Percentiles rank a stretch among this genome's conserved stretches.
phyloP scores from a whole-genome alignment of 2,329 filamentous ascomycete species.

The Elsinoe perseae region DNA sequence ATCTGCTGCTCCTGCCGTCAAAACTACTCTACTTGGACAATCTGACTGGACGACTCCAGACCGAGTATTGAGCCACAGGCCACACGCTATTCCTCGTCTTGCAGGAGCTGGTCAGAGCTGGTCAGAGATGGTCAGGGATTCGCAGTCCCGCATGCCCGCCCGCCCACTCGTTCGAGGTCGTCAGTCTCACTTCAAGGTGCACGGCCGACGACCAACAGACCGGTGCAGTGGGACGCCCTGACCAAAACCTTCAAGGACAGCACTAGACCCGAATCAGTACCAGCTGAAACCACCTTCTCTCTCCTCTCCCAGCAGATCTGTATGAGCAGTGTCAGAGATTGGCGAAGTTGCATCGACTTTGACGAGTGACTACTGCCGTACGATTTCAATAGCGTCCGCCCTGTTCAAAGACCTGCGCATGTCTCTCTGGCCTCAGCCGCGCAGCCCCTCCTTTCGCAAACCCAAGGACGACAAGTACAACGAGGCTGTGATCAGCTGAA shows the following conservation, averaged over 20 bases:
- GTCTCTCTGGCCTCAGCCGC: not conserved
- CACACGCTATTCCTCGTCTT: not conserved
- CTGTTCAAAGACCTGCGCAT: not conserved
- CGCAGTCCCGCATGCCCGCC: not conserved
- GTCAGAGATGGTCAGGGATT: too few relatives aligned
- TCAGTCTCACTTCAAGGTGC: not conserved
- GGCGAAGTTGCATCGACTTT: not conserved
- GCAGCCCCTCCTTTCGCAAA: not conserved
- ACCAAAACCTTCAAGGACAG: not conserved
- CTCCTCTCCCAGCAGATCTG: constrained; percentile 2
- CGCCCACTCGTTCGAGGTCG: constrained; percentile 1
- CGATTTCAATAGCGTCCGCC: constrained; percentile 3
- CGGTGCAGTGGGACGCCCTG: not conserved
- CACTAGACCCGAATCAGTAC: not conserved
- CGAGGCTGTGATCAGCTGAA: not conserved
- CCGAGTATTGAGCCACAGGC: not conserved
- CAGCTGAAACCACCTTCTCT: not conserved
- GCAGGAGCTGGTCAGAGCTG: not conserved
- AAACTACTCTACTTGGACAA: not conserved
- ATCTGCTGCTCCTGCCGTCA: not conserved
- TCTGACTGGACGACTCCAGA: not conserved
- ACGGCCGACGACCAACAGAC: not conserved
- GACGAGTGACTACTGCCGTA: not conserved
- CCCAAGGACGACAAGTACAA: not conserved
- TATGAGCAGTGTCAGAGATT: not conserved